Evolutionary conservation across 495 filamentous ascomycete genomes (phyloP).

Genomic region (Talaromyces trachyspermus): DNA sequence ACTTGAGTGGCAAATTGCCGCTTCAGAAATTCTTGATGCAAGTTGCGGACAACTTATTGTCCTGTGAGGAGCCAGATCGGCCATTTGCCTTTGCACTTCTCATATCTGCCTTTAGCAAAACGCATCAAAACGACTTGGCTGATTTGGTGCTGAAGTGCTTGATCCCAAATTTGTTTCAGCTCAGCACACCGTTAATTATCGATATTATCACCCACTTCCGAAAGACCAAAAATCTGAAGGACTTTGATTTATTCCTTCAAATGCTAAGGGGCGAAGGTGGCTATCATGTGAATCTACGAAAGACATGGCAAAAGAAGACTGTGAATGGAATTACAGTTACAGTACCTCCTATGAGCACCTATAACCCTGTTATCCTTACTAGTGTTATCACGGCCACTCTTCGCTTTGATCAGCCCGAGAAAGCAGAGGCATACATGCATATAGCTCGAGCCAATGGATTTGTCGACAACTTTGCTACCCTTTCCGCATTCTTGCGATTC

Average conservation of each 20-base stretch:
- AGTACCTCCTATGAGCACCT: conserved; percentile 26
- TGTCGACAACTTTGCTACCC: conserved; percentile 32
- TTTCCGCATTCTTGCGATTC: conserved; percentile 32
- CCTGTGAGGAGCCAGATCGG: conserved; percentile 31
- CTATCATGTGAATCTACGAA: conserved; percentile 29
- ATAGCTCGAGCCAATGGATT: conserved; percentile 30
- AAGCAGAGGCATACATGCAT: conserved; percentile 37
- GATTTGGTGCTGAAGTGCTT: conserved; percentile 32
- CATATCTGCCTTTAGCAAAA: conserved; percentile 31
- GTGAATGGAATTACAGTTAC: conserved; percentile 34
- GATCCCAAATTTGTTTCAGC: conserved; percentile 30
- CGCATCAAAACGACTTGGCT: conserved; percentile 35
- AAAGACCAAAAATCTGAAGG: conserved; percentile 36
- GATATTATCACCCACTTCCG: conserved; percentile 31
- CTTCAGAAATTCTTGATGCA: conserved; percentile 29
- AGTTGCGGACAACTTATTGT: conserved; percentile 28
- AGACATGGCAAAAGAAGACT: conserved; percentile 15
- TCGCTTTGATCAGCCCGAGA: conserved; percentile 36
- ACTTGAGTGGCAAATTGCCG: conserved; percentile 24
- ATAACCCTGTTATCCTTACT: conserved; percentile 29
- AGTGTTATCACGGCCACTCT: conserved; percentile 30
- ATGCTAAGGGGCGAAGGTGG: conserved; percentile 32
- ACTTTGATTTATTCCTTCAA: conserved; percentile 35
- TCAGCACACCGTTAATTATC: conserved; percentile 30
- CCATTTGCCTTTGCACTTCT: conserved; percentile 24